A percentile compares a stretch with the other conserved stretches of the same genome.
Conservation (phyloP, 495 filamentous ascomycete genomes). For the Talaromyces liani region DNA sequence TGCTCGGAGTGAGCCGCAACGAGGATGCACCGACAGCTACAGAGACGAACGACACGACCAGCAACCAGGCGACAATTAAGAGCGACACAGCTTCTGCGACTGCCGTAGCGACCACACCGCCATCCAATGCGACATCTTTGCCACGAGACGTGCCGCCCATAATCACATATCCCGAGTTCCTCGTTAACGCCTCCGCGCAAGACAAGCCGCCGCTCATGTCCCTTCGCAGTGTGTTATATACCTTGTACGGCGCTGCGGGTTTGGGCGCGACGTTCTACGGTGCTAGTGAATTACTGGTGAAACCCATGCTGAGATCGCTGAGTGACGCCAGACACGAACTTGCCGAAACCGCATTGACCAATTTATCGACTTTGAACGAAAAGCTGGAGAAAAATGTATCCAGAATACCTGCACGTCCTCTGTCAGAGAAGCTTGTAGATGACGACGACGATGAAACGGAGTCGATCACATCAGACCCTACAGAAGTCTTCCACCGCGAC, state of each 20-base stretch:
- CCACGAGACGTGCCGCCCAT: constrained; percentile 66
- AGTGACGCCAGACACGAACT: constrained; percentile 76
- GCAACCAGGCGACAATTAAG: constrained; percentile 6
- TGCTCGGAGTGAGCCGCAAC: constrained; percentile 48
- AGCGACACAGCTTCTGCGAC: constrained; percentile 14
- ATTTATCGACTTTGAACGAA: constrained; percentile 62
- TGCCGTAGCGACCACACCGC: constrained; percentile 11
- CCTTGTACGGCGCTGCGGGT: constrained; percentile 67
- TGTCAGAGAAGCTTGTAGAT: constrained; percentile 14
- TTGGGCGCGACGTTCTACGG: constrained; percentile 70
- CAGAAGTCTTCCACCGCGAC: constrained; percentile 87
- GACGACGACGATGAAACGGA: constrained; percentile 33
- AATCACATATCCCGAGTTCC: constrained; percentile 95
- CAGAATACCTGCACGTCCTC: constrained; percentile 42
- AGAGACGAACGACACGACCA: constrained; percentile 3
- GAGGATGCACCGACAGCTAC: constrained; percentile 16
- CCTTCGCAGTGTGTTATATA: constrained; percentile 62
- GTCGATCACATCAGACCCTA: constrained; percentile 55
- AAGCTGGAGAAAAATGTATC: constrained; percentile 68
- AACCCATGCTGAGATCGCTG: constrained; percentile 73
- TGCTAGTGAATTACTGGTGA: constrained; percentile 68
- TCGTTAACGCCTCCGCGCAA: constrained; percentile 39
- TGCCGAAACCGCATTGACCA: constrained; percentile 53
- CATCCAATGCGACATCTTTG: constrained; percentile 15
- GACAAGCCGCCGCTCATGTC: constrained; percentile 75